A percentile compares a stretch with the other conserved stretches of the same genome.
These are phyloP conservation scores for Ustilago bromivora DNA, from an alignment of 1,284 basidiomycete genomes.

Conservation along the genomic window DNA sequence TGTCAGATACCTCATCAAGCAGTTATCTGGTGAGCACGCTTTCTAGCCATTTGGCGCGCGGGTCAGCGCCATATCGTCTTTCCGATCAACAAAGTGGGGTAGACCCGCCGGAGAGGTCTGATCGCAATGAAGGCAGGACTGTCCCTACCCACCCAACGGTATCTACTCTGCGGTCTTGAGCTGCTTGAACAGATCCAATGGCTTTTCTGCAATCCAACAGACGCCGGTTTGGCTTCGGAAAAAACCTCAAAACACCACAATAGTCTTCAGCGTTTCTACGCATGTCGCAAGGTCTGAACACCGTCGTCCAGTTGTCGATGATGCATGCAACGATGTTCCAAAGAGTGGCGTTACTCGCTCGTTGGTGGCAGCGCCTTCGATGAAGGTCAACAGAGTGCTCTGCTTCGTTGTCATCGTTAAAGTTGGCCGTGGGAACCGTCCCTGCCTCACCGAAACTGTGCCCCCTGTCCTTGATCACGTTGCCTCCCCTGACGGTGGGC, in stretches of 20 bases:
- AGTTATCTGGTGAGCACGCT: too few species aligned
- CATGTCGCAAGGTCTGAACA: not conserved
- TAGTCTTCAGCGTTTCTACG: not conserved
- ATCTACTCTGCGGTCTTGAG: not conserved
- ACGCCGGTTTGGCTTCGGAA: not conserved
- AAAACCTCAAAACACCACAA: not conserved
- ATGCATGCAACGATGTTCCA: not conserved
- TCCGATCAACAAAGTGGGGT: not conserved
- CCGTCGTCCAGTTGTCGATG: not conserved
- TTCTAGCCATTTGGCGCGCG: too few species aligned
- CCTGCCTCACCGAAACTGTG: not conserved
- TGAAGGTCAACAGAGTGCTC: slow-evolving; percentile 8
- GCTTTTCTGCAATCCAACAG: not conserved
- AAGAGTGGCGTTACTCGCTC: slow-evolving; percentile 2
- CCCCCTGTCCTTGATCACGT: not conserved
- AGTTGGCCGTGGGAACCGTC: slow-evolving; percentile 1
- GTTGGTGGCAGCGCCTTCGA: slow-evolving; percentile 4
- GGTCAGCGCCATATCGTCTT: not conserved
- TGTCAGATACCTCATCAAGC: not conserved
- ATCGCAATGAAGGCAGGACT: not conserved
- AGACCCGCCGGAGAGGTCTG: not conserved
- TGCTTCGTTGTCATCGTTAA: slow-evolving; percentile 4
- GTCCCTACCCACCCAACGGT: not conserved
- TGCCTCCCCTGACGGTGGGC: not conserved
- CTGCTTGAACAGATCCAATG: too few species aligned